These are phyloP conservation scores for Neofusicoccum sp. DNA, from an alignment of 2,329 filamentous ascomycete species.

Conservation along the genomic window DNA sequence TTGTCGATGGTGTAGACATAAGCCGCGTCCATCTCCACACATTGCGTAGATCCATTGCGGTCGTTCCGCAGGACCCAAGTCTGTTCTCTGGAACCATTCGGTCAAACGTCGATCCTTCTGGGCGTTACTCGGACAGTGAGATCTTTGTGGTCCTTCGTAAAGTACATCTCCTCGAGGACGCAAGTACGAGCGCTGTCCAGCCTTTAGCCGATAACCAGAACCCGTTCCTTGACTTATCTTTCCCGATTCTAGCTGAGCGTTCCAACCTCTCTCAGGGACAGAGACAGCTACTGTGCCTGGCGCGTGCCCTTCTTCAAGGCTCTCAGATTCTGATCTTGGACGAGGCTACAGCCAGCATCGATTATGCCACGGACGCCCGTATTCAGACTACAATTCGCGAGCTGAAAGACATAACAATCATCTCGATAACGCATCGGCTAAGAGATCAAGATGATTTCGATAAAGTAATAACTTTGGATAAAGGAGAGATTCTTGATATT, in stretches of 20 bases:
- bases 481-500: too few relatives aligned
- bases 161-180: too few relatives aligned
- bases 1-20: background rate
- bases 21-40: background rate
- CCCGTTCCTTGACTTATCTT: too few relatives aligned
- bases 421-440: slow-evolving; percentile 34
- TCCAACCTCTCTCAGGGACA: slow-evolving; percentile 27
- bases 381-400: slow-evolving; percentile 25
- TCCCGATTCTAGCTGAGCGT: background rate
- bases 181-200: too few relatives aligned
- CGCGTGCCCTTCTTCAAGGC: slow-evolving; percentile 39
- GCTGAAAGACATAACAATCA: slow-evolving; percentile 26
- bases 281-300: slow-evolving; percentile 27
- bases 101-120: too few relatives aligned
- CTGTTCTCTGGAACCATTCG: too few relatives aligned
- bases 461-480: too few relatives aligned
- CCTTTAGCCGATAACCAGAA: too few relatives aligned
- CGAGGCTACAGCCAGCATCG: slow-evolving; percentile 69
- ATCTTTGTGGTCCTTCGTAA: too few relatives aligned
- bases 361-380: slow-evolving; percentile 26
- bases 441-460: background rate
- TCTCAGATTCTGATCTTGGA: slow-evolving; percentile 80
- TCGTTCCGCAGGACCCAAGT: background rate
- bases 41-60: background rate
- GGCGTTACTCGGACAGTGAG: too few relatives aligned